phyloP scores from a whole-genome alignment of 345 rosid genomes.

The Dovyalis caffra region DNA sequence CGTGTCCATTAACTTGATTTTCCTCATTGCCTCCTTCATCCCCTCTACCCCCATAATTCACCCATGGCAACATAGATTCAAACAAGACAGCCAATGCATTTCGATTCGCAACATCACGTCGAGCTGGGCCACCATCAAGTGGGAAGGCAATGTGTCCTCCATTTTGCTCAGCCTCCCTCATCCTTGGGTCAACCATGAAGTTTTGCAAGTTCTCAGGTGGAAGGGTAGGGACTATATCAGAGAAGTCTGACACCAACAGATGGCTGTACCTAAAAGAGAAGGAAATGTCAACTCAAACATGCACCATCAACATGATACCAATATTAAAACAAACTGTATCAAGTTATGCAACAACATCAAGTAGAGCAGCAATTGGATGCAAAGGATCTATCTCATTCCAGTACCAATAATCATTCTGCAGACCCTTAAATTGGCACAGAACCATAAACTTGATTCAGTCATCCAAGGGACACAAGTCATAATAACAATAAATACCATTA shows the following conservation, averaged over 20 bases:
- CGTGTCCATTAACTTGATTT: slow-evolving; percentile 43
- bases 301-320: background rate
- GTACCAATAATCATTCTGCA: slow-evolving; percentile 4
- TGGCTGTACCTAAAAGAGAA: slow-evolving; percentile 35
- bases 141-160: slow-evolving; percentile 38
- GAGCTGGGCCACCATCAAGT: slow-evolving; percentile 35
- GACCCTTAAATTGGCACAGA: background rate
- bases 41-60: slow-evolving; percentile 43
- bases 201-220: slow-evolving; percentile 83
- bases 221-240: slow-evolving; percentile 65
- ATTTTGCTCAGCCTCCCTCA: slow-evolving; percentile 38
- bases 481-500: background rate
- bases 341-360: background rate
- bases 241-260: slow-evolving; percentile 70
- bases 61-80: slow-evolving; percentile 85
- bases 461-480: background rate
- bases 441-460: background rate
- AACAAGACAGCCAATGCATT: slow-evolving; percentile 59
- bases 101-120: slow-evolving; percentile 53
- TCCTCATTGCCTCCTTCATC: slow-evolving; percentile 36
- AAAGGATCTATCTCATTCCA: background rate
- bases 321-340: background rate
- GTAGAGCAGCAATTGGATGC: background rate
- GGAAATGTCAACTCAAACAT: background rate
- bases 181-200: slow-evolving; percentile 63